Conservation (phyloP, 192 early-diverging fungal genomes). For the Entomortierella lignicola region DNA sequence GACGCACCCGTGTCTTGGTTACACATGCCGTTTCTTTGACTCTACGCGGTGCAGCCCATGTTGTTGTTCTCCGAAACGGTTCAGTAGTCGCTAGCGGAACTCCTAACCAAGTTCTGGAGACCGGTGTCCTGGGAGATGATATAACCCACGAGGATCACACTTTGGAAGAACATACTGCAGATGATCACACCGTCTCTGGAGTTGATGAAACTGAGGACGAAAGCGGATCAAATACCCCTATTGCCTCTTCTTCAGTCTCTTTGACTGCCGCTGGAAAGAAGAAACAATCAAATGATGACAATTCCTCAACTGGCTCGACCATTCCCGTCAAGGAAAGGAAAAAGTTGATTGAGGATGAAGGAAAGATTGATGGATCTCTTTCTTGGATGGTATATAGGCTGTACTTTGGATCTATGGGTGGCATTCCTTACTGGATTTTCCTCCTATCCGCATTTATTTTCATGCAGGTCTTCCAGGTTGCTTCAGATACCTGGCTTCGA, state of each 20-base stretch:
- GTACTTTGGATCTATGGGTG: slow-evolving; percentile 80
- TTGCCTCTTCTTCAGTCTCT: slow-evolving; percentile 22
- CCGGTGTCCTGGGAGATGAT: slow-evolving; percentile 63
- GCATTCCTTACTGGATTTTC: slow-evolving; percentile 69
- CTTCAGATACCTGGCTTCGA: slow-evolving; percentile 47
- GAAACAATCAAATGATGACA: slow-evolving; percentile 36
- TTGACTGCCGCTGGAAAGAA: slow-evolving; percentile 45
- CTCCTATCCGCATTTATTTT: slow-evolving; percentile 57
- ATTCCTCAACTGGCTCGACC: slow-evolving; percentile 60
- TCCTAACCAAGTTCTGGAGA: slow-evolving; percentile 59
- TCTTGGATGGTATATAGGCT: slow-evolving; percentile 77
- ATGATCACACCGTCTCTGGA: slow-evolving; percentile 36
- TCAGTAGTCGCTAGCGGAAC: slow-evolving; percentile 63
- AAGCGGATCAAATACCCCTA: slow-evolving; percentile 5
- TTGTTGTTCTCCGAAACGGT: slow-evolving; percentile 75
- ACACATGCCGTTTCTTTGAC: slow-evolving; percentile 86
- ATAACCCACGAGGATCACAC: slow-evolving; percentile 50
- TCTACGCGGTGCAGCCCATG: slow-evolving; percentile 64
- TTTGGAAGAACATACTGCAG: slow-evolving; percentile 24
- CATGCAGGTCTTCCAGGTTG: slow-evolving; percentile 57
- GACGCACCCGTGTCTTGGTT: slow-evolving; percentile 90
- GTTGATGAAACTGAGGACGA: slow-evolving; percentile 42
- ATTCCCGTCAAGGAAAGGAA: slow-evolving; percentile 54
- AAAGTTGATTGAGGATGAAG: slow-evolving; percentile 85
- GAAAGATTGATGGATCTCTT: slow-evolving; percentile 85